Evolutionary conservation across 1,284 basidiomycete species (phyloP), one percentile per base, ranked within the genome.

Genomic region (Rhodotorula sp.): DNA sequence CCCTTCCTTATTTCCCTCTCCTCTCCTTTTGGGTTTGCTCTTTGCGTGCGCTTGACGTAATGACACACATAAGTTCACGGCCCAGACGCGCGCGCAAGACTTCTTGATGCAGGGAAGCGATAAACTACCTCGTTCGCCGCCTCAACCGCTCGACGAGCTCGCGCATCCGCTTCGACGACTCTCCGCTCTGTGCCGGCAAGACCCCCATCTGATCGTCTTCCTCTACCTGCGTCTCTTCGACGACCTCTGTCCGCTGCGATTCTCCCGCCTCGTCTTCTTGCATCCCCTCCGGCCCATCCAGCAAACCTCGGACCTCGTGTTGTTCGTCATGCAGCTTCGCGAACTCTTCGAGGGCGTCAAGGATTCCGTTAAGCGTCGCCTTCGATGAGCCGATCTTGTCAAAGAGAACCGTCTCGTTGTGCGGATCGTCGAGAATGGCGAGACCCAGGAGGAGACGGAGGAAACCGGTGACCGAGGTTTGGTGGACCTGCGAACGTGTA

Each of bases 391-490:
- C n/a, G 22, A 54, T 30, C 2, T 53, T 30, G 8, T 31, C 53
- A 48, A 63, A 44, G 52, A 71, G 53, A 60, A 67, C 16, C 11
- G 31, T 28, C 26, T 71, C 69, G 63, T 65, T 68, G 15, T 22
- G 22, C 9, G 59, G 63, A 44, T 59, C 44, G 30, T 58, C 46
- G 52, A 71, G 54, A 18, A 71, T 40, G 20, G 63, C 44, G 47
- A 71, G 58, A 16, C 69, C 69, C 34, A 71, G 59, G 1, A 60
- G 16, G 31, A 71, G 69, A 28, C 66, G 62, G 24, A 68, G 57
- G 59, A 68, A 71, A 8, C 69, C 69, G 11, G 47, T 48, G 2
- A 64, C 47, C n/a, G 66, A 71, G 22, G 66, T 62, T 34, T 44
- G 65, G 53, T 68, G 51, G 37, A 71, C 60, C 69, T 71, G 59